phyloP scores from a whole-genome alignment of 805 yeast genomes.

The Nakazawaea laoshanensis region DNA sequence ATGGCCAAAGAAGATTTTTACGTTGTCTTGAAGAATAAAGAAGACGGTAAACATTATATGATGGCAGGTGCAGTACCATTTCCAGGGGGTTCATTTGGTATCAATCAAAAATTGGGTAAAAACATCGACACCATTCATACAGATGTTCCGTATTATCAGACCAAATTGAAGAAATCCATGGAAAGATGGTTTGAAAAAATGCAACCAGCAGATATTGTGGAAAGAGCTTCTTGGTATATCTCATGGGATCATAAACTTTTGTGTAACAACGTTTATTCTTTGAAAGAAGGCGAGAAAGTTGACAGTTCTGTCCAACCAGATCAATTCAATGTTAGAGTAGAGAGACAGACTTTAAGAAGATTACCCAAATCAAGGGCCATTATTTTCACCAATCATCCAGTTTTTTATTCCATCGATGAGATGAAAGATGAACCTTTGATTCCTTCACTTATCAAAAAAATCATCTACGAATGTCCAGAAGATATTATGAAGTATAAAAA shows the following conservation, averaged over 20 bases:
- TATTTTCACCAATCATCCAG: slow-evolving; percentile 69
- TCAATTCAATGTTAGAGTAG: slow-evolving; percentile 61
- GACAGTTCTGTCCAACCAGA: slow-evolving; percentile 34
- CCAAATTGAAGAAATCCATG: slow-evolving; percentile 60
- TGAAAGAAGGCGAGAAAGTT: slow-evolving; percentile 35
- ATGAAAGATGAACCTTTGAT: slow-evolving; percentile 76
- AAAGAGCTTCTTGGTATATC: slow-evolving; percentile 68
- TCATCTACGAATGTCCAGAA: slow-evolving; percentile 59
- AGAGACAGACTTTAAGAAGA: slow-evolving; percentile 63
- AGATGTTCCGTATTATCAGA: slow-evolving; percentile 63
- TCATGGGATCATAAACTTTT: slow-evolving; percentile 65
- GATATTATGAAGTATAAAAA: slow-evolving; percentile 57
- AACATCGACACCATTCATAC: slow-evolving; percentile 56
- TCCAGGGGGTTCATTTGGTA: slow-evolving; percentile 72
- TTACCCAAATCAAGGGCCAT: slow-evolving; percentile 59
- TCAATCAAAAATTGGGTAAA: slow-evolving; percentile 50
- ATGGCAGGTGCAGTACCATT: slow-evolving; percentile 73
- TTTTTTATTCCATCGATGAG: slow-evolving; percentile 72
- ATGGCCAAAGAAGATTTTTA: slow-evolving; percentile 75
- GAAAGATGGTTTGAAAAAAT: slow-evolving; percentile 63
- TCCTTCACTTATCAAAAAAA: slow-evolving; percentile 55
- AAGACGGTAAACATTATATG: slow-evolving; percentile 51
- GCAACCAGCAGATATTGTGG: slow-evolving; percentile 56
- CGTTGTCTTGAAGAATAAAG: slow-evolving; percentile 42
- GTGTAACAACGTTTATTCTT: slow-evolving; percentile 46